A percentile compares a stretch with the other conserved stretches of the same genome.
phyloP scores from a whole-genome alignment of 306 rosid genomes.

The Parietaria judaica region DNA sequence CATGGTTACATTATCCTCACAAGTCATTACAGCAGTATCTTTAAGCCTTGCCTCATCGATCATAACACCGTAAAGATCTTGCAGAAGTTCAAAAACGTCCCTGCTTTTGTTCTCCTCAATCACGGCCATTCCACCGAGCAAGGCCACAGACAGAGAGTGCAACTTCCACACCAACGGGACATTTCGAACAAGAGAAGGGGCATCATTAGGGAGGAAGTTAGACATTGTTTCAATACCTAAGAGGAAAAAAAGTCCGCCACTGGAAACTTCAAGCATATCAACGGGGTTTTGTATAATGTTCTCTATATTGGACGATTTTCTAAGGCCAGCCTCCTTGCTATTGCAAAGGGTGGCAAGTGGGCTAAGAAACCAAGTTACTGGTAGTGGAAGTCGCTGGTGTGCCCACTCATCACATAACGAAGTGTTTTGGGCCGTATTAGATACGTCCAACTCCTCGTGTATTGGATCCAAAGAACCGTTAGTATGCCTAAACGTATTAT shows the following conservation, averaged over 20 bases:
- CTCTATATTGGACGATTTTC: slow-evolving; percentile 30
- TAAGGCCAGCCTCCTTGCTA: slow-evolving; percentile 41
- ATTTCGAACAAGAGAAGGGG: slow-evolving; percentile 56
- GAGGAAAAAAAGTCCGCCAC: slow-evolving; percentile 73
- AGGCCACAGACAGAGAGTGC: slow-evolving; percentile 73
- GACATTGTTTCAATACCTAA: slow-evolving; percentile 80
- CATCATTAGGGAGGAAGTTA: slow-evolving; percentile 36
- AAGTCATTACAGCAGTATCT: slow-evolving; percentile 13
- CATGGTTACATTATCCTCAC: slow-evolving; percentile 8
- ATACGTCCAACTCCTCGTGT: slow-evolving; percentile 59
- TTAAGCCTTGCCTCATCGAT: slow-evolving; percentile 46
- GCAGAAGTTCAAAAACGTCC: slow-evolving; percentile 69
- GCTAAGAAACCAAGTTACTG: slow-evolving; percentile 69
- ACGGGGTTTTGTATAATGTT: slow-evolving; percentile 26
- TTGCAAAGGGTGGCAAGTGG: slow-evolving; percentile 64
- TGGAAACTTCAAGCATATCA: slow-evolving; percentile 56
- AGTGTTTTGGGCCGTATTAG: slow-evolving; percentile 27
- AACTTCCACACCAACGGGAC: slow-evolving; percentile 86
- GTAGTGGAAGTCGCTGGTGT: slow-evolving; percentile 85
- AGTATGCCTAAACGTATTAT: slow-evolving; percentile 33
- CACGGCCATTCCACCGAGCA: slow-evolving; percentile 74
- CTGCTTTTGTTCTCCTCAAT: slow-evolving; percentile 64
- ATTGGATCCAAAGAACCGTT: slow-evolving; percentile 51
- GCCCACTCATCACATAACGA: slow-evolving; percentile 70
- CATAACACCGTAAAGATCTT: slow-evolving; percentile 72